Evolutionary conservation across 106 monocot species (phyloP).

Genomic region (Dactylorhiza incarnata): DNA sequence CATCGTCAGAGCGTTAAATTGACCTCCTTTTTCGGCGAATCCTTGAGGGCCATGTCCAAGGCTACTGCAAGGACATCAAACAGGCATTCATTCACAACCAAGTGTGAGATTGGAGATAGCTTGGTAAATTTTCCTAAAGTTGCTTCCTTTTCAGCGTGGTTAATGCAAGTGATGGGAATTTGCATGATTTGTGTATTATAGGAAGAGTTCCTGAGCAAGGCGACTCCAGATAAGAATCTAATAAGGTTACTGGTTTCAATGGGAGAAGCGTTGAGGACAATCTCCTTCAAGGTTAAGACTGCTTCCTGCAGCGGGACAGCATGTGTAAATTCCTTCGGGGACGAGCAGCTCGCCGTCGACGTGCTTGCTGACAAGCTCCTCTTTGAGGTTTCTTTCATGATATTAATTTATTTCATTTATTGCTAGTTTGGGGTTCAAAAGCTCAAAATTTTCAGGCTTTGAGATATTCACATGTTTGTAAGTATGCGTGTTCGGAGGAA

Average conservation of each 20-base stretch:
- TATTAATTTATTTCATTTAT: not conserved
- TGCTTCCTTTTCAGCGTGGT: not conserved
- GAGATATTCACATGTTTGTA: conserved; percentile 89
- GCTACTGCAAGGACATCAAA: conserved; percentile 8
- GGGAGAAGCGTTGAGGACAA: conserved; percentile 94
- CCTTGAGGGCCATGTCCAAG: conserved; percentile 27
- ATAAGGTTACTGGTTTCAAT: conserved; percentile 80
- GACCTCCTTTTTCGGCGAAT: conserved; percentile 63
- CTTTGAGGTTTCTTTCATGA: conserved; percentile 47
- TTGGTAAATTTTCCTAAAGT: conserved; percentile 17
- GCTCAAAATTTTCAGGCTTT: conserved; percentile 36
- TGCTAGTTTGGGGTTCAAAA: not conserved
- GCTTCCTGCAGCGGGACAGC: conserved; percentile 92
- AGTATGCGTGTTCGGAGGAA: conserved; percentile 98
- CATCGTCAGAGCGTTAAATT: conserved; percentile 31
- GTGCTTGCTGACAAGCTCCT: conserved; percentile 93
- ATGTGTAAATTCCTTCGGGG: conserved; percentile 90
- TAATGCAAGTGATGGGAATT: not conserved
- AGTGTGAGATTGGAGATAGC: conserved; percentile 83
- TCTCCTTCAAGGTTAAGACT: conserved; percentile 91
- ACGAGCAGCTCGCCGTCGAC: conserved; percentile 95
- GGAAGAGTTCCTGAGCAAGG: conserved; percentile 90
- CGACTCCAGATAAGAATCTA: conserved; percentile 87
- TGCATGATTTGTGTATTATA: conserved; percentile 5
- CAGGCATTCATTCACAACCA: conserved; percentile 34